phyloP scores from a whole-genome alignment of 2,329 filamentous ascomycete species.

The Dothideomycetes sp. region DNA sequence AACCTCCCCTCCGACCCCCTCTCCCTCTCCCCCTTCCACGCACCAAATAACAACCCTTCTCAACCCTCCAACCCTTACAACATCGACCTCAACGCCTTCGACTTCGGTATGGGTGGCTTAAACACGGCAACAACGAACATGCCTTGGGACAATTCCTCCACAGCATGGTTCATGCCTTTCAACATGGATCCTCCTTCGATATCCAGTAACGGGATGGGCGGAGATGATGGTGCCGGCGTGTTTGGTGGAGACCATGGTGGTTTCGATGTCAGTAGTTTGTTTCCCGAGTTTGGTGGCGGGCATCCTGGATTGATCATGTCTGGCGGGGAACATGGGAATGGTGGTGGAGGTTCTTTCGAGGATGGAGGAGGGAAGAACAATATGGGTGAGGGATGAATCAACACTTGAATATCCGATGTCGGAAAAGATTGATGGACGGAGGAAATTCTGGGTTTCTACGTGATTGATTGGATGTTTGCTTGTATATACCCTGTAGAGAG shows the following conservation, averaged over 20 bases:
- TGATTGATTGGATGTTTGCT: too few species aligned
- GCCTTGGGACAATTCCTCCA: conserved; percentile 32
- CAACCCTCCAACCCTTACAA: conserved; percentile 16
- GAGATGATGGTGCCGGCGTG: neutral
- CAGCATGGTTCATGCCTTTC: conserved; percentile 88
- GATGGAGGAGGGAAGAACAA: too few species aligned
- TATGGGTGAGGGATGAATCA: too few species aligned
- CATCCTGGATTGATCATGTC: conserved; percentile 10
- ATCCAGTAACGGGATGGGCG: conserved; percentile 28
- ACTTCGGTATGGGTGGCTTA: conserved; percentile 16
- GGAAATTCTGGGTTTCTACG: too few species aligned
- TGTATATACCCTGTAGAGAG: too few species aligned
- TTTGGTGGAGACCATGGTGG: conserved; percentile 18
- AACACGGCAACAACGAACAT: too few species aligned
- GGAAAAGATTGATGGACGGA: too few species aligned
- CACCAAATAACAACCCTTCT: conserved; percentile 13
- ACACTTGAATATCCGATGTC: too few species aligned
- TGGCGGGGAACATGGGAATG: too few species aligned
- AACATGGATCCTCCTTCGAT: conserved; percentile 66
- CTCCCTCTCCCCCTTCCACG: conserved; percentile 20
- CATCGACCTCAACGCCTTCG: conserved; percentile 20
- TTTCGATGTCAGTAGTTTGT: conserved; percentile 23
- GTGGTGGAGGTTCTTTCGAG: too few species aligned
- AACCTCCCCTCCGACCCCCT: conserved; percentile 31
- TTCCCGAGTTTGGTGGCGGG: conserved; percentile 18